Conservation (phyloP, 768 basidiomycete species). For the Pulveroboletus sp. region DNA sequence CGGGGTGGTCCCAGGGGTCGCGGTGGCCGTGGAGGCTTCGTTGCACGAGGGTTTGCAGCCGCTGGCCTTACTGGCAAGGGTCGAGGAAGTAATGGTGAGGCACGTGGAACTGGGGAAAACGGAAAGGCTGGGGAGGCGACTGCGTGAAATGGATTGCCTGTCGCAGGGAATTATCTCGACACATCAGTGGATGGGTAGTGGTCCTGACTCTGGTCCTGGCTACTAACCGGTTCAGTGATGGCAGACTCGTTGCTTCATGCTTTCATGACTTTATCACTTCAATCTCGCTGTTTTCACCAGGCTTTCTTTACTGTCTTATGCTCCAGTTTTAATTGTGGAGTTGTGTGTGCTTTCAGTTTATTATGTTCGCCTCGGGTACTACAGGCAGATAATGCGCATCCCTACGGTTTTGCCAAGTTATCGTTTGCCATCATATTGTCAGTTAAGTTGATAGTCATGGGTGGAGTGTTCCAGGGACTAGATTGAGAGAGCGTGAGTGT, state of each 20-base stretch:
- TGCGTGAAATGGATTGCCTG: constrained; percentile 20
- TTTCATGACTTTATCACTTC: constrained; percentile 16
- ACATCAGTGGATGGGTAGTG: no score
- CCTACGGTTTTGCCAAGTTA: constrained; percentile 10
- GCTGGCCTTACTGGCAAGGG: constrained; percentile 56
- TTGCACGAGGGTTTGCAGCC: constrained; percentile 63
- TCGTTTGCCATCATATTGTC: no score
- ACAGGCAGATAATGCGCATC: constrained; percentile 18
- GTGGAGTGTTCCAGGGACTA: no score
- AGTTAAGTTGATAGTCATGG: no score
- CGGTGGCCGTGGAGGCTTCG: constrained; percentile 47
- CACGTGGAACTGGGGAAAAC: constrained; percentile 28
- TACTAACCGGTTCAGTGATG: not conserved
- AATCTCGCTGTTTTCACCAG: constrained; percentile 7
- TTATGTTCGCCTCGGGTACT: constrained; percentile 19
- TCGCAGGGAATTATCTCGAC: constrained; percentile 15
- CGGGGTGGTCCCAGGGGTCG: constrained; percentile 57
- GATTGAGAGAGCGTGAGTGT: no score
- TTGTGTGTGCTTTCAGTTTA: constrained; percentile 21
- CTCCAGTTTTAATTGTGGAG: constrained; percentile 20
- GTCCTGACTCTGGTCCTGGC: no score
- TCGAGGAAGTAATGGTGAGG: constrained; percentile 29
- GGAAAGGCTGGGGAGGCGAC: constrained; percentile 22
- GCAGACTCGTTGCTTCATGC: constrained; percentile 17
- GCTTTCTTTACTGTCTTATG: constrained; percentile 9